Conservation (phyloP, 2,329 filamentous ascomycete species). For the Rhinocladiella mackenziei region DNA sequence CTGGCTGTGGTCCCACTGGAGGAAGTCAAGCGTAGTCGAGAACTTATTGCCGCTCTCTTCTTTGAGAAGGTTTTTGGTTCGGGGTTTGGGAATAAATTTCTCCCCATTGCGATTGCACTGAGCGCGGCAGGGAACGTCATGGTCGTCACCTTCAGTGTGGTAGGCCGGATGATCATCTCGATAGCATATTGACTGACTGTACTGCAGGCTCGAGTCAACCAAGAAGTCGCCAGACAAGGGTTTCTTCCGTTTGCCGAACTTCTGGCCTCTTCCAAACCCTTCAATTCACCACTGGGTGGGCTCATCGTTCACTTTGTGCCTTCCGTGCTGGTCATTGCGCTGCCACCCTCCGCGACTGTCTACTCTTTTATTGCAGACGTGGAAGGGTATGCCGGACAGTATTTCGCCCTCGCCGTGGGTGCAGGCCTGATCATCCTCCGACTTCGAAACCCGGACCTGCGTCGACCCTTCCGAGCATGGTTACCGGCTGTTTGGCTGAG, state of each 20-base stretch:
- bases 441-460: conserved; percentile 55
- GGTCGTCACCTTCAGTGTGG: conserved; percentile 65
- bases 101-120: conserved; percentile 63
- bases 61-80: conserved; percentile 62
- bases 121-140: conserved; percentile 69
- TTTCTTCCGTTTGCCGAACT: conserved; percentile 61
- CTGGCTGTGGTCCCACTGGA: conserved; percentile 64
- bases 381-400: conserved; percentile 63
- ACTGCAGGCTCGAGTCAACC: conserved; percentile 62
- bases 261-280: conserved; percentile 63
- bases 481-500: conserved; percentile 55
- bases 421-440: conserved; percentile 60
- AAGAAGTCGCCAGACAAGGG: conserved; percentile 68
- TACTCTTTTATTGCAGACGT: conserved; percentile 72
- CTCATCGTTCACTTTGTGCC: conserved; percentile 66
- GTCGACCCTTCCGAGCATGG: conserved; percentile 64
- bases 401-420: conserved; percentile 56
- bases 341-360: conserved; percentile 61
- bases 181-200: too few relatives aligned
- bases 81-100: conserved; percentile 53
- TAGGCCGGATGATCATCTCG: conserved; percentile 38
- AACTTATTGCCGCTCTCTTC: conserved; percentile 64
- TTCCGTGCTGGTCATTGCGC: conserved; percentile 61
- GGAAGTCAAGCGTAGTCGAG: conserved; percentile 62
- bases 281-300: conserved; percentile 63